Percentiles rank a stretch among this genome's conserved stretches.
Conservation (phyloP, 2,329 filamentous ascomycete genomes). For the Paraconiothyrium brasiliense region DNA sequence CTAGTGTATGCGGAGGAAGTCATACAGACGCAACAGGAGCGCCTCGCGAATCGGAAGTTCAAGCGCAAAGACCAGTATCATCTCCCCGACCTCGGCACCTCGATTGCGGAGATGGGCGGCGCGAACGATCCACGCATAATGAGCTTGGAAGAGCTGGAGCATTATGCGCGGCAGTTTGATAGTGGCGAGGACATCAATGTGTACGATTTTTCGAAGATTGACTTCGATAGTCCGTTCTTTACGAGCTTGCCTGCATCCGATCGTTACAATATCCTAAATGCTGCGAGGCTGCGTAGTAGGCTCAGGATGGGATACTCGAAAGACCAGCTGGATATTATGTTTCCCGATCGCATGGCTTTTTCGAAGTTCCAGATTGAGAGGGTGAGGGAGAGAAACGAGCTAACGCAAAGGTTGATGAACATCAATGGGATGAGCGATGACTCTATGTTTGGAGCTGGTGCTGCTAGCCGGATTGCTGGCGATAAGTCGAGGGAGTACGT, state of each 20-base stretch:
- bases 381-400: slow-evolving; percentile 88
- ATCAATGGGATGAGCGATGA: slow-evolving; percentile 90
- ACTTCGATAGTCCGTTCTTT: slow-evolving; percentile 97
- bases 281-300: slow-evolving; percentile 84
- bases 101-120: slow-evolving; percentile 84
- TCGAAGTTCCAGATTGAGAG: slow-evolving; percentile 96
- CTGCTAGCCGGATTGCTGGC: slow-evolving; percentile 75
- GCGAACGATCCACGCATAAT: slow-evolving; percentile 95
- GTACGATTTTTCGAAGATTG: slow-evolving; percentile 98
- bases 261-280: slow-evolving; percentile 97
- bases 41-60: slow-evolving; percentile 78
- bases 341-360: slow-evolving; percentile 96
- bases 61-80: slow-evolving; percentile 95
- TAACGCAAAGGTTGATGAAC: slow-evolving; percentile 94
- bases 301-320: slow-evolving; percentile 96
- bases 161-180: slow-evolving; percentile 92
- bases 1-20: slow-evolving; percentile 93
- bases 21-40: slow-evolving; percentile 80
- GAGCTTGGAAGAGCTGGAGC: slow-evolving; percentile 92
- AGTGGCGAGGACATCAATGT: slow-evolving; percentile 84
- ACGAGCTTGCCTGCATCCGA: slow-evolving; percentile 87
- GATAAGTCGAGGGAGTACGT: slow-evolving; percentile 95
- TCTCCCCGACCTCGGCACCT: slow-evolving; percentile 81
- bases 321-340: slow-evolving; percentile 95
- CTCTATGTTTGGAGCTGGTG: slow-evolving; percentile 69